Percentiles rank a stretch among this genome's conserved stretches.
These are phyloP conservation scores for Penstemon davidsonii DNA, from an alignment of 257 asterid genomes.

Conservation along the genomic window DNA sequence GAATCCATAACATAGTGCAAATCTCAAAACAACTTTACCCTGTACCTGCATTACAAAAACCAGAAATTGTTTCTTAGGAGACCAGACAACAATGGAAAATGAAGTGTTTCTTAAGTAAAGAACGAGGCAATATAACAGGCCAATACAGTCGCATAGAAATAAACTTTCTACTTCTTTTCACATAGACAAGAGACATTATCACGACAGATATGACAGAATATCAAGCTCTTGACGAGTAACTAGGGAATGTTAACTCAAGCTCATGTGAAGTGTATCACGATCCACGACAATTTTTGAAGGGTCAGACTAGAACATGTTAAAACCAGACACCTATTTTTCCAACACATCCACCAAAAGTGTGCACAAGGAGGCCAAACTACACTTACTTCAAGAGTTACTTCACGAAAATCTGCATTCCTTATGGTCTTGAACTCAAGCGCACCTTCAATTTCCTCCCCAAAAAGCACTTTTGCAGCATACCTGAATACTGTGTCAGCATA, in stretches of 20 bases:
- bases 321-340: conserved; percentile 2
- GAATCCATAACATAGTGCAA: conserved; percentile 94
- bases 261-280: not conserved
- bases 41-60: conserved; percentile 54
- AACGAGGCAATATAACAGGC: not conserved
- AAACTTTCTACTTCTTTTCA: not conserved
- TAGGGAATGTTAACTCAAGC: not conserved
- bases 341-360: not conserved
- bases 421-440: conserved; percentile 72
- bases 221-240: not conserved
- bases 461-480: conserved; percentile 68
- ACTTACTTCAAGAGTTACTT: conserved; percentile 84
- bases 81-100: not conserved
- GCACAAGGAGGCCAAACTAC: conserved; percentile 9
- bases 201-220: conserved; percentile 10
- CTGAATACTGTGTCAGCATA: conserved; percentile 87
- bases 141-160: not conserved
- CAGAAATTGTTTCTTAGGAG: conserved; percentile 9
- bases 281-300: too few species aligned
- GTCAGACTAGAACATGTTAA: conserved; percentile 19
- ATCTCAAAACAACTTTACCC: conserved; percentile 74
- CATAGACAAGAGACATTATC: not conserved
- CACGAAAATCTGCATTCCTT: conserved; percentile 88
- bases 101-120: not conserved
- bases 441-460: conserved; percentile 63